Base-by-base conservation (phyloP, 148 eudicot species). In the Spergularia bocconei region DNA sequence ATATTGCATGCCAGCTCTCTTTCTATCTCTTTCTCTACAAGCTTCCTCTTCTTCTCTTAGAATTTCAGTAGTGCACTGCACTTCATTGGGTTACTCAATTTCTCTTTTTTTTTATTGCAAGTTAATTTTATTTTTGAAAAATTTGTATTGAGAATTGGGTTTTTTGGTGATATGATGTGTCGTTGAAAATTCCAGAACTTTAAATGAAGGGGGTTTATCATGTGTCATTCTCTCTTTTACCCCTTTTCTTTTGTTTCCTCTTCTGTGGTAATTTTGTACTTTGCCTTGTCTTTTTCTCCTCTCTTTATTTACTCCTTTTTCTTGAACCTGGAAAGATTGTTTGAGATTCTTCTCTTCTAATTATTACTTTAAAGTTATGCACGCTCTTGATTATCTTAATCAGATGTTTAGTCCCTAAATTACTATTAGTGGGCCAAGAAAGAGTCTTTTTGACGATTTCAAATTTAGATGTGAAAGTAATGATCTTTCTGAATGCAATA, bases 111-210 rank as follows among this genome's bases (percentile, higher is more conserved):
- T n/a, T n/a, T n/a, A n/a, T n/a, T n/a, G n/a, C n/a, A n/a, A n/a
- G n/a, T n/a, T n/a, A n/a, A n/a, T n/a, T n/a, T n/a, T n/a, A n/a
- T n/a, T n/a, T 41, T n/a, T 44, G 20, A 66, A 8, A 44, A 8
- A 0, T 41, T 51, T 10, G 70, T 17, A 3, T 25, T 61, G 12
- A 63, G n/a, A 63, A 0, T 16, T 13, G 10, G 48, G 17, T 10
- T 17, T 41, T 19, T 50, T 1, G 25, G 36, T 75, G 77, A 75
- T 75, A 53, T 75, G 78, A 75, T 56, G 63, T 41, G 64, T 75
- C 71, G 25, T 63, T 21, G n/a, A 55, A 39, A 38, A 38, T 15
- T 13, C 4, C 63, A 75, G 64, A 55, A 41, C 17, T 75, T 66
- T 29, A 54, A 65, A 12, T 54, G 64, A 21, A 56, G 62, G 15